Percentiles rank a stretch among this genome's conserved stretches.
Evolutionary conservation across 768 basidiomycete genomes (phyloP).

Genomic region (Mycena vitilis): DNA sequence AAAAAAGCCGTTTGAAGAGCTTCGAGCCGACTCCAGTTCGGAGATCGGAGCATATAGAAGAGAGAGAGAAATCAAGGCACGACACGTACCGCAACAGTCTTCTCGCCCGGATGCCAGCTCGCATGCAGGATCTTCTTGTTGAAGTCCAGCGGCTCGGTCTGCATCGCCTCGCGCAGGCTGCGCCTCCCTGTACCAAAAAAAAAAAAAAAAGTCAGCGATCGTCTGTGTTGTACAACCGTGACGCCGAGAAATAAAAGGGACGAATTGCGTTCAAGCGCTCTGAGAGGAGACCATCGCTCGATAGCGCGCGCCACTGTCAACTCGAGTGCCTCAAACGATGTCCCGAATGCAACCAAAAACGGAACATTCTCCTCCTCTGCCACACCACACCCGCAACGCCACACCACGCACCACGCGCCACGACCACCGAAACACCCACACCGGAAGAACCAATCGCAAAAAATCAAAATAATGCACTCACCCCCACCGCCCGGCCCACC

Average conservation of each 20-base stretch:
- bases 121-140: slow-evolving; percentile 98
- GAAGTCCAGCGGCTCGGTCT: slow-evolving; percentile 87
- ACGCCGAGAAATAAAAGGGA: no score
- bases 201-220: not conserved
- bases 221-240: no score
- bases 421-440: not conserved
- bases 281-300: no score
- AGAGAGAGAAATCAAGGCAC: not conserved
- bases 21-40: not conserved
- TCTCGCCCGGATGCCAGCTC: slow-evolving; percentile 98
- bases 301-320: no score
- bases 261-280: no score
- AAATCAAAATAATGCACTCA: not conserved
- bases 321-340: no score
- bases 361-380: no score
- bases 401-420: no score
- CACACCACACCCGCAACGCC: no score
- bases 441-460: not conserved
- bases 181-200: slow-evolving; percentile 60
- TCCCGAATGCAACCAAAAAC: no score
- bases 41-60: no score
- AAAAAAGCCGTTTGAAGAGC: not conserved
- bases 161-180: slow-evolving; percentile 85
- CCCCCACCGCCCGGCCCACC: slow-evolving; percentile 36
- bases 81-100: slow-evolving; percentile 91